Evolutionary conservation across 371 early-diverging fungal species (phyloP).

Genomic region (Rhizopus arrhizus): DNA sequence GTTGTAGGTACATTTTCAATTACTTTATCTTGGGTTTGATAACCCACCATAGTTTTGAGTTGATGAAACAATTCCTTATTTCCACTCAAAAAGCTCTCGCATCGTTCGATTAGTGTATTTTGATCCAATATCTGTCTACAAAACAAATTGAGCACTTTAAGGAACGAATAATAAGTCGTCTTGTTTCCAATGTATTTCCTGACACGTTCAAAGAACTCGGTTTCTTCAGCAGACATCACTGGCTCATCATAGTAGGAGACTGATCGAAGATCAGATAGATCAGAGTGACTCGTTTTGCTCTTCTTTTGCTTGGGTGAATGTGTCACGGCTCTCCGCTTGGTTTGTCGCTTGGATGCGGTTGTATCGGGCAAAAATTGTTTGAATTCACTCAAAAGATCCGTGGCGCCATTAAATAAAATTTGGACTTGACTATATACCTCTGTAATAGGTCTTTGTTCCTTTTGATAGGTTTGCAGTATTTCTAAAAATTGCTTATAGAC

Average conservation of each 20-base stretch:
- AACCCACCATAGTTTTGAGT: slow-evolving; percentile 93
- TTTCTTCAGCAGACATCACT: slow-evolving; percentile 61
- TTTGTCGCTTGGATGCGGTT: slow-evolving; percentile 2
- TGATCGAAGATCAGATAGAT: slow-evolving; percentile 19
- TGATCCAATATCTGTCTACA: slow-evolving; percentile 92
- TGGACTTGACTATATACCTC: slow-evolving; percentile 91
- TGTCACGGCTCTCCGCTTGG: neutral
- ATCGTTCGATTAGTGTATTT: slow-evolving; percentile 77
- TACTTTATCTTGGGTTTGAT: slow-evolving; percentile 59
- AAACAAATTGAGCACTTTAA: slow-evolving; percentile 94
- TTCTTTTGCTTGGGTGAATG: slow-evolving; percentile 16
- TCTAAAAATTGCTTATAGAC: slow-evolving; percentile 93
- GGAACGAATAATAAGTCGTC: slow-evolving; percentile 87
- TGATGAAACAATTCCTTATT: slow-evolving; percentile 80
- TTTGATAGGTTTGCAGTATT: slow-evolving; percentile 90
- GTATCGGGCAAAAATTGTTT: slow-evolving; percentile 86
- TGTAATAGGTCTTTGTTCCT: slow-evolving; percentile 86
- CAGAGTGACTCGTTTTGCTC: slow-evolving; percentile 9
- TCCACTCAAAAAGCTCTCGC: slow-evolving; percentile 74
- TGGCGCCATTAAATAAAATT: slow-evolving; percentile 76
- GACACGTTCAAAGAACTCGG: slow-evolving; percentile 88
- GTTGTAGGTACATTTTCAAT: slow-evolving; percentile 31
- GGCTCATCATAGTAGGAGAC: slow-evolving; percentile 15
- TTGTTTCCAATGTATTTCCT: slow-evolving; percentile 80
- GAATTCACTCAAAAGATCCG: slow-evolving; percentile 92